These are phyloP conservation scores for Neurospora sp. DNA, from an alignment of 495 filamentous ascomycete genomes.

Conservation along the genomic window DNA sequence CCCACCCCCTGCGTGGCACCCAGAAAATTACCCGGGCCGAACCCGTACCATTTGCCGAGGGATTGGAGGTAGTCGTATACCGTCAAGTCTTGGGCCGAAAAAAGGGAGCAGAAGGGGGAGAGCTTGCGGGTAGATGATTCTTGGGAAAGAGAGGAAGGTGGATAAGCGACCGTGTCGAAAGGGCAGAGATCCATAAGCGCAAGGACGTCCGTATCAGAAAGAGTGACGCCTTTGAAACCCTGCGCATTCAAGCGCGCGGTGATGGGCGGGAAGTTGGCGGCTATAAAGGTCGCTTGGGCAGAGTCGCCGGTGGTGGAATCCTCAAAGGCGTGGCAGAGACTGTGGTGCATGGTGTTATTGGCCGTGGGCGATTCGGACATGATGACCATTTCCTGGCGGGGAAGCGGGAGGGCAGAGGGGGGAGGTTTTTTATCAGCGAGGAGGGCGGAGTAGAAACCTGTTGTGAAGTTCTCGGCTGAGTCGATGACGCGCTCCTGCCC, in stretches of 20 bases:
- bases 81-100: conserved; percentile 57
- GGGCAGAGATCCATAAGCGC: conserved; percentile 79
- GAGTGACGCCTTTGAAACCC: conserved; percentile 45
- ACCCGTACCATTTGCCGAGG: conserved; percentile 73
- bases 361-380: conserved; percentile 51
- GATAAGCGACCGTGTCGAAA: conserved; percentile 59
- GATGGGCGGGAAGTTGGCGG: conserved; percentile 52
- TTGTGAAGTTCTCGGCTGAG: conserved; percentile 61
- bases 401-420: conserved; percentile 18
- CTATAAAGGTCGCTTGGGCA: conserved; percentile 43
- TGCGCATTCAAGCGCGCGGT: conserved; percentile 48
- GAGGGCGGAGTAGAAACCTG: conserved; percentile 58
- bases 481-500: conserved; percentile 62
- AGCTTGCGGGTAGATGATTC: no score
- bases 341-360: conserved; percentile 73
- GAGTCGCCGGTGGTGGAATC: conserved; percentile 33
- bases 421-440: conserved; percentile 26
- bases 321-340: conserved; percentile 56
- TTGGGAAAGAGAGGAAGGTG: conserved; percentile 51
- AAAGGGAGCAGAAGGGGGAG: conserved; percentile 64
- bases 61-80: conserved; percentile 68
- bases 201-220: conserved; percentile 48
- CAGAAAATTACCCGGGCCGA: conserved; percentile 61
- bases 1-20: conserved; percentile 76
- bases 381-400: conserved; percentile 47